Evolutionary conservation across 2,329 filamentous ascomycete species (phyloP), one percentile per base, ranked within the genome.

Genomic region (Ilyonectria mors-panacis): DNA sequence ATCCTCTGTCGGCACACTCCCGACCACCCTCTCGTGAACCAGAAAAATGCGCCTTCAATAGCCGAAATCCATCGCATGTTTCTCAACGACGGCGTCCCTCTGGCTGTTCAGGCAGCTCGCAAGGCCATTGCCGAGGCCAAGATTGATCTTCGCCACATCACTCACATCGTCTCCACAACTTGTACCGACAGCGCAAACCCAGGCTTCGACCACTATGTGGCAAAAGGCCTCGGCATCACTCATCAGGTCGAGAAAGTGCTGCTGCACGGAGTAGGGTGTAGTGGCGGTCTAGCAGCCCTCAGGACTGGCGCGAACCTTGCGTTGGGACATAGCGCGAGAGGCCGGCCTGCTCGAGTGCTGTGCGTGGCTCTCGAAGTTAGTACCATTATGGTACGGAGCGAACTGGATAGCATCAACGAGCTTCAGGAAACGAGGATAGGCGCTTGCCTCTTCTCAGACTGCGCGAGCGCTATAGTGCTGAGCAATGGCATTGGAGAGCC

Each of bases 151-250:
- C 75, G 76, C 3, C 81, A 89, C 58, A 89, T 93, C 68, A 93
- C 90, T 3, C 91, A 93, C 73, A 83, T 92, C 45, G 89, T 93
- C 9, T 87, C 89, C 26, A 91, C 89, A 0, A 92, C 90, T 6
- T 92, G 91, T 76, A 93, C 90, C 9, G 88, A 92, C 76, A 91
- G 89, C 69, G 89, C 89, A 17, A 92, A 92, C 75, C 90, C 90
- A 0, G 90, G 90, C 1, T 92, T 89, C 75, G 91, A 92, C 71
- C 88, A 92, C 76, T 91, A 84, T 68, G 88, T 92, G 26, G 86
- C 86, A 59, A 89, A 88, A 73, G 81, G 83, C 5, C 79, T 93
- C 2, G 88, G 88, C 0, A 82, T 92, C 33, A 81, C 82, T n/a
- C 81, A 85, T 37, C 81, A 80, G n/a, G 85, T 90, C 2, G 89